phyloP scores from a whole-genome alignment of 1,284 basidiomycete species.

The Retiboletus fuscus region DNA sequence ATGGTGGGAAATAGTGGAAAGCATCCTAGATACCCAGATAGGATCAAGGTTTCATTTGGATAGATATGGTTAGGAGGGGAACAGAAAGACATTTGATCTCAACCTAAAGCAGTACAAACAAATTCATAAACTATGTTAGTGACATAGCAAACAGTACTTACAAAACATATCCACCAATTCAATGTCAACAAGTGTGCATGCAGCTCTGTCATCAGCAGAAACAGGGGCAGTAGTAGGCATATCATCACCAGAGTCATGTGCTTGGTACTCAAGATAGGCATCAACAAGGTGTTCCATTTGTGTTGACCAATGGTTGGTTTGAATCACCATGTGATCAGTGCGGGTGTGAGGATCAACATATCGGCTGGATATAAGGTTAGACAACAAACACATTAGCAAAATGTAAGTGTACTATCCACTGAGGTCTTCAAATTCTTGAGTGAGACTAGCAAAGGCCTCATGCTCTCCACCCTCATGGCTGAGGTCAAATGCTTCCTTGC shows the following conservation, averaged over 20 bases:
- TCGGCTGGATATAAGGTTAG: neutral
- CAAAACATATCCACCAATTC: conserved; percentile 1
- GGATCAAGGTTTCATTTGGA: neutral
- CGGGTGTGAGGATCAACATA: neutral
- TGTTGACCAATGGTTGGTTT: neutral
- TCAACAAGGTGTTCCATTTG: neutral
- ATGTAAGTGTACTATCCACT: neutral
- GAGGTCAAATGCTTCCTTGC: neutral
- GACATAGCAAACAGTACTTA: neutral
- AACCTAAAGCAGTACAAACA: neutral
- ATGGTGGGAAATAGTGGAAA: neutral
- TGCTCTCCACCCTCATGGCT: conserved; percentile 1
- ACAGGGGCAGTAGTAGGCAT: neutral
- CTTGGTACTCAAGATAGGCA: neutral
- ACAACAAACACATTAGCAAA: neutral
- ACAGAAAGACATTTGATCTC: neutral
- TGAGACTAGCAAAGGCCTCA: neutral
- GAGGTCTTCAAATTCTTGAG: neutral
- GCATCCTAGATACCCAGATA: neutral
- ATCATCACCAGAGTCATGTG: neutral
- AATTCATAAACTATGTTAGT: neutral
- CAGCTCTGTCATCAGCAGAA: neutral
- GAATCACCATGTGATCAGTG: neutral
- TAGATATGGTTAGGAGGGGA: neutral
- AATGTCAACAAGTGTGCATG: neutral